Evolutionary conservation across 1,139 yeast species (phyloP).

Genomic region (Pichia sp.): DNA sequence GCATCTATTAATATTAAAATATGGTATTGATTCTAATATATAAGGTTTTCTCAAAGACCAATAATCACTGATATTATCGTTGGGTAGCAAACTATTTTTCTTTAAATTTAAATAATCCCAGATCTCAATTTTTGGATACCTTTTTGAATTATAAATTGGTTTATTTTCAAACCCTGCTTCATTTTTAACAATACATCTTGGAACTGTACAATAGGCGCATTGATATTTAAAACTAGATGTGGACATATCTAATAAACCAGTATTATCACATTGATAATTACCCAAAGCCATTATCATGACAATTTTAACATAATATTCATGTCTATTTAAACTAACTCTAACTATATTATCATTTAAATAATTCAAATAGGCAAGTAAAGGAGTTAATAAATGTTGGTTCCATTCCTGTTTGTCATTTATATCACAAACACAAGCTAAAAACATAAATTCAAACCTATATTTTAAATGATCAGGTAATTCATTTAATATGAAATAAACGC

Average conservation of each 20-base stretch:
- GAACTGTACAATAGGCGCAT: slow-evolving; percentile 8
- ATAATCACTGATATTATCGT: neutral
- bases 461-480: slow-evolving; percentile 10
- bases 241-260: slow-evolving; percentile 1
- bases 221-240: slow-evolving; percentile 1
- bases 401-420: neutral
- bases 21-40: slow-evolving; percentile 1
- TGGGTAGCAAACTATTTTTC: neutral
- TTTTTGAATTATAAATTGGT: slow-evolving; percentile 2
- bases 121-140: neutral
- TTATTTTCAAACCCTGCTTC: slow-evolving; percentile 1
- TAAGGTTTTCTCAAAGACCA: slow-evolving; percentile 1
- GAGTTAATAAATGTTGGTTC: slow-evolving; percentile 1
- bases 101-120: neutral
- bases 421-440: slow-evolving; percentile 8
- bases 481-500: slow-evolving; percentile 8
- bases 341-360: slow-evolving; percentile 4
- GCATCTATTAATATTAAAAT: slow-evolving; percentile 2
- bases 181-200: slow-evolving; percentile 3
- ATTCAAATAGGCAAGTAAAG: slow-evolving; percentile 6
- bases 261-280: neutral
- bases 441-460: slow-evolving; percentile 12
- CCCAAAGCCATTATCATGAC: slow-evolving; percentile 1
- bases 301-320: slow-evolving; percentile 12
- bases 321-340: slow-evolving; percentile 10